A percentile compares a stretch with the other conserved stretches of the same genome.
phyloP scores from a whole-genome alignment of 257 asterid species.

The Lithospermum erythrorhizon region DNA sequence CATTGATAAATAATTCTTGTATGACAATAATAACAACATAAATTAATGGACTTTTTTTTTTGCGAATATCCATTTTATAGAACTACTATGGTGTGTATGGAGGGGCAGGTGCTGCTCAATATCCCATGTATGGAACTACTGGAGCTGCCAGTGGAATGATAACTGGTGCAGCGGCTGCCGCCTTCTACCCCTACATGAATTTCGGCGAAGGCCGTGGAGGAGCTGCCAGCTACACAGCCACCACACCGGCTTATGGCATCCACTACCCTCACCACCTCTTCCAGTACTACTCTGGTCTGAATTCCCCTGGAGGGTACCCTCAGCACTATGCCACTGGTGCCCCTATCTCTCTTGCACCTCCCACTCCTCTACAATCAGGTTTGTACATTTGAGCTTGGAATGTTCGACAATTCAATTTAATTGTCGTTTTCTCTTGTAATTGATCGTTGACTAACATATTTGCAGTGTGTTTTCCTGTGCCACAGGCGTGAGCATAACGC shows the following conservation, averaged over 20 bases:
- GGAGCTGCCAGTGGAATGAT: slow-evolving; percentile 45
- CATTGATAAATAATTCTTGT: too few species aligned
- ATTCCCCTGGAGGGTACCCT: slow-evolving; percentile 48
- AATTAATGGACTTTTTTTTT: too few species aligned
- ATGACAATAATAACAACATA: too few species aligned
- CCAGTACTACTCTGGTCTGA: slow-evolving; percentile 49
- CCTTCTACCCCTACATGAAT: slow-evolving; percentile 70
- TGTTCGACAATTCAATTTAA: too few species aligned
- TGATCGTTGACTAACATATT: slow-evolving; percentile 33
- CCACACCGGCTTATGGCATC: slow-evolving; percentile 47
- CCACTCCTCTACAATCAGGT: slow-evolving; percentile 85
- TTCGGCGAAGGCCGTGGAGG: slow-evolving; percentile 48
- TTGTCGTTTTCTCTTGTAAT: neutral
- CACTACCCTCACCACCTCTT: slow-evolving; percentile 77
- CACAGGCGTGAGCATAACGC: slow-evolving; percentile 74
- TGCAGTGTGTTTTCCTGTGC: slow-evolving; percentile 97
- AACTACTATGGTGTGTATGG: slow-evolving; percentile 75
- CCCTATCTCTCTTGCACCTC: slow-evolving; percentile 62
- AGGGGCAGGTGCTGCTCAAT: slow-evolving; percentile 52
- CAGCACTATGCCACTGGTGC: slow-evolving; percentile 73
- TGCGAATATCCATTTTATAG: slow-evolving; percentile 18
- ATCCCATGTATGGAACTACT: slow-evolving; percentile 48
- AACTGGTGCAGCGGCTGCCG: slow-evolving; percentile 38
- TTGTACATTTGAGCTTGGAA: slow-evolving; percentile 7
- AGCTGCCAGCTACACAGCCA: slow-evolving; percentile 42